Conservation (phyloP, 75 land plant genomes). For the Pinus tabuliformis region DNA sequence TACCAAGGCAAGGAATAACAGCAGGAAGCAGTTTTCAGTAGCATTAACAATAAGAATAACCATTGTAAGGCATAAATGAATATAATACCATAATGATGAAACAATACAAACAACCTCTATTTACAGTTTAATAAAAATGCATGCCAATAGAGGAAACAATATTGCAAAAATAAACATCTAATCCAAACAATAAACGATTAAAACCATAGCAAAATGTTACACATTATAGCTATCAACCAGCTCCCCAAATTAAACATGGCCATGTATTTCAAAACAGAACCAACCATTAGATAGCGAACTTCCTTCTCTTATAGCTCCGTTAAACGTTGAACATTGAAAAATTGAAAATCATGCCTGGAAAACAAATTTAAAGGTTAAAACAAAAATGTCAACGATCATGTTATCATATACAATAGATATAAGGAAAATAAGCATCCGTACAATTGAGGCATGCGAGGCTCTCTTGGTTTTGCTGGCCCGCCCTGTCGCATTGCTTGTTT, state of each 20-base stretch:
- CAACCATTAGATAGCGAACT: constrained; percentile 90
- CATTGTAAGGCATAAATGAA: not conserved
- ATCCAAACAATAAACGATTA: too few species aligned
- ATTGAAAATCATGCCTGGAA: constrained; percentile 96
- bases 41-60: too few species aligned
- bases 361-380: not conserved
- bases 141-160: too few species aligned
- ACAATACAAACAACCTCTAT: not conserved
- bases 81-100: not conserved
- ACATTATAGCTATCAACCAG: too few species aligned
- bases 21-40: not conserved
- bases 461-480: constrained; percentile 83
- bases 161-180: too few species aligned
- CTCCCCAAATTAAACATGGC: not conserved
- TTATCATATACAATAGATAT: not conserved
- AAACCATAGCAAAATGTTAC: too few species aligned
- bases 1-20: not conserved
- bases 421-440: constrained; percentile 22
- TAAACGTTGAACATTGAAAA: constrained; percentile 84
- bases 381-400: not conserved
- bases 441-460: constrained; percentile 98
- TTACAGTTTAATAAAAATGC: not conserved
- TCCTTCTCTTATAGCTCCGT: constrained; percentile 96
- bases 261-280: constrained; percentile 8
- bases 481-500: constrained; percentile 99